Percentiles rank a stretch among this genome's conserved stretches.
phyloP scores from a whole-genome alignment of 129 eudicot species.

The Tanacetum coccineum region DNA sequence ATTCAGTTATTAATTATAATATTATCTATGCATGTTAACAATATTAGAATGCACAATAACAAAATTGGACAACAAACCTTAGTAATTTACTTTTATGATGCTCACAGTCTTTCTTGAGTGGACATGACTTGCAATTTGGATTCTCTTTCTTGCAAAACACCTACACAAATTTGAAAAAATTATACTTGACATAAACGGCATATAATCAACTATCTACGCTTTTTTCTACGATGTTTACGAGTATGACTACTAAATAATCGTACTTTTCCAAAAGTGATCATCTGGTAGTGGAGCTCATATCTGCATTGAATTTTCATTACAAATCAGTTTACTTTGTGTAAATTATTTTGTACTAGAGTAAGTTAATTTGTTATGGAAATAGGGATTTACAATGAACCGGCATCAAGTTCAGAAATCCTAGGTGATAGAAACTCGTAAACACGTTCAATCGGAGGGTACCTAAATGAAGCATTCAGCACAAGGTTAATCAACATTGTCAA shows the following conservation, averaged over 20 bases:
- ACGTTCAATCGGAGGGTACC: conserved; percentile 28
- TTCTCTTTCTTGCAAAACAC: conserved; percentile 35
- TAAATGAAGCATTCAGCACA: conserved; percentile 6
- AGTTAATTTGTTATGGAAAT: not conserved
- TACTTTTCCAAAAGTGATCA: conserved; percentile 41
- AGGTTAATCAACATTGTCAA: not conserved
- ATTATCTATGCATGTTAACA: too few species aligned
- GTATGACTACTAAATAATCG: not conserved
- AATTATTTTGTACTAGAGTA: not conserved
- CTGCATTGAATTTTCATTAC: conserved; percentile 15
- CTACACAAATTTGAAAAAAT: conserved; percentile 10
- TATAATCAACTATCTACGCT: too few species aligned
- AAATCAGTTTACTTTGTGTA: not conserved
- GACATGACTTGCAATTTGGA: conserved; percentile 34
- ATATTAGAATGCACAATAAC: not conserved
- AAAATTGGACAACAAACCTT: conserved; percentile 23
- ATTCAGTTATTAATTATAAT: too few species aligned
- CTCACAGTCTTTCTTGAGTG: conserved; percentile 28
- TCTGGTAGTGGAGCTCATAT: conserved; percentile 32
- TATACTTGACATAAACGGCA: not conserved
- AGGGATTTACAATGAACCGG: conserved; percentile 23
- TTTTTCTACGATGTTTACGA: not conserved
- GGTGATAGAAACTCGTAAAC: conserved; percentile 32
- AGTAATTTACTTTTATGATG: conserved; percentile 18
- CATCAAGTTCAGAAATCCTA: conserved; percentile 26